These are phyloP conservation scores for Fragilariopsis cylindrus DNA, from an alignment of 108 stramenopile genomes.

Conservation along the genomic window DNA sequence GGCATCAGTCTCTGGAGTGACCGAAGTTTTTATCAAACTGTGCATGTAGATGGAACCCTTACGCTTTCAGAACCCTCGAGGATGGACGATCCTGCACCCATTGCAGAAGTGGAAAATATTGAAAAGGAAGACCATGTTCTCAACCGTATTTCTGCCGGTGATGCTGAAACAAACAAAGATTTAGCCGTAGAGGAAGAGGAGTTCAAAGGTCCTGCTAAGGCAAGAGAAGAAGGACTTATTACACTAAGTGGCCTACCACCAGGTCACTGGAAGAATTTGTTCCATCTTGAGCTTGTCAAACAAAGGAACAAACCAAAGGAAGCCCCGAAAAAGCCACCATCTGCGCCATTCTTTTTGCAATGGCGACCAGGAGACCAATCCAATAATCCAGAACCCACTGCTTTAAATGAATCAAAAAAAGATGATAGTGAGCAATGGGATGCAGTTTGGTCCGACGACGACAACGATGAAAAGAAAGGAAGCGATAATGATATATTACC, in stretches of 20 bases:
- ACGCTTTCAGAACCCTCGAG: conserved; percentile 54
- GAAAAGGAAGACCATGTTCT: conserved; percentile 42
- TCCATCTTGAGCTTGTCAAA: conserved; percentile 94
- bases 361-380: conserved; percentile 60
- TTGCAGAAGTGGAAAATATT: conserved; percentile 64
- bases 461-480: conserved; percentile 47
- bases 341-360: conserved; percentile 97
- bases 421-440: conserved; percentile 75
- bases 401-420: conserved; percentile 16
- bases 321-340: conserved; percentile 90
- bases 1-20: conserved; percentile 96
- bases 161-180: conserved; percentile 3
- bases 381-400: conserved; percentile 23
- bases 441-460: conserved; percentile 85
- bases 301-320: conserved; percentile 93
- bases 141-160: not conserved
- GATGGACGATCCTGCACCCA: conserved; percentile 89
- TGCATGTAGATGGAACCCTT: conserved; percentile 69
- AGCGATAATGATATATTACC: conserved; percentile 35
- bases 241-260: conserved; percentile 90
- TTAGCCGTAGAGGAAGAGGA: conserved; percentile 19
- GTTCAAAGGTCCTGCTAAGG: conserved; percentile 26
- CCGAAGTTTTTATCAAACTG: conserved; percentile 87
- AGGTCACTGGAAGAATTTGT: conserved; percentile 96
- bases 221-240: conserved; percentile 74